Conservation (phyloP, 192 early-diverging fungal species). For the Coemansia sp. region DNA sequence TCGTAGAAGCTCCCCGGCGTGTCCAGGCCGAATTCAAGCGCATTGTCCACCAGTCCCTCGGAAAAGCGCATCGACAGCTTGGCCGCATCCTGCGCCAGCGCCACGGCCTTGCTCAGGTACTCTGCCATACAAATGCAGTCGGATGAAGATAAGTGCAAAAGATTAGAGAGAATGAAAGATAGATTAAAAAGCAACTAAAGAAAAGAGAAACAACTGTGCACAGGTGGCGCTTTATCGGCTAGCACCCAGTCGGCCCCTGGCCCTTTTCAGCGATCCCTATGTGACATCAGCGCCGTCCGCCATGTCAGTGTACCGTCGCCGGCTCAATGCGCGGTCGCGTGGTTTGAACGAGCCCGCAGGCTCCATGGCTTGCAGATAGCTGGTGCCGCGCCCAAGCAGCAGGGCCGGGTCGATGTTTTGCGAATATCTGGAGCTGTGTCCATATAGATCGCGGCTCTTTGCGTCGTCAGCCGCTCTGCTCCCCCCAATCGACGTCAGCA, state of each 20-base stretch:
- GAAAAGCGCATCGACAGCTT: constrained; percentile 74
- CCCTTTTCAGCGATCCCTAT: too few relatives aligned
- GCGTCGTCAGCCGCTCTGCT: not conserved
- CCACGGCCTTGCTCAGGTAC: constrained; percentile 62
- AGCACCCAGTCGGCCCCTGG: too few relatives aligned
- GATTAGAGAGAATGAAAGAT: not conserved
- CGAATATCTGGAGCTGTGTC: not conserved
- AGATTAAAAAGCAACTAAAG: not conserved
- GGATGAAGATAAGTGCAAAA: not conserved
- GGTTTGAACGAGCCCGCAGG: constrained; percentile 2
- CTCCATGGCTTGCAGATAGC: not conserved
- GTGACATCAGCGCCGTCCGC: not conserved
- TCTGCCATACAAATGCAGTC: constrained; percentile 48
- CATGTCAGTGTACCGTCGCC: constrained; percentile 16
- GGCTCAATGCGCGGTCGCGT: constrained; percentile 7
- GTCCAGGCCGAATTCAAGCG: constrained; percentile 78
- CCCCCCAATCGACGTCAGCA: not conserved
- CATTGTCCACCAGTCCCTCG: constrained; percentile 83
- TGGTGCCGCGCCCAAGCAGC: not conserved
- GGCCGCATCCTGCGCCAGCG: constrained; percentile 71
- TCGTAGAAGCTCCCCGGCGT: constrained; percentile 81
- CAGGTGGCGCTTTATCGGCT: too few relatives aligned
- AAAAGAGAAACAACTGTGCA: not conserved
- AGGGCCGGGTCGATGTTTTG: not conserved
- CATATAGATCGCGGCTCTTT: not conserved